Percentiles rank a stretch among this genome's conserved stretches.
Evolutionary conservation across 1,139 yeast genomes (phyloP).

Genomic region (Petasospora fabianii): DNA sequence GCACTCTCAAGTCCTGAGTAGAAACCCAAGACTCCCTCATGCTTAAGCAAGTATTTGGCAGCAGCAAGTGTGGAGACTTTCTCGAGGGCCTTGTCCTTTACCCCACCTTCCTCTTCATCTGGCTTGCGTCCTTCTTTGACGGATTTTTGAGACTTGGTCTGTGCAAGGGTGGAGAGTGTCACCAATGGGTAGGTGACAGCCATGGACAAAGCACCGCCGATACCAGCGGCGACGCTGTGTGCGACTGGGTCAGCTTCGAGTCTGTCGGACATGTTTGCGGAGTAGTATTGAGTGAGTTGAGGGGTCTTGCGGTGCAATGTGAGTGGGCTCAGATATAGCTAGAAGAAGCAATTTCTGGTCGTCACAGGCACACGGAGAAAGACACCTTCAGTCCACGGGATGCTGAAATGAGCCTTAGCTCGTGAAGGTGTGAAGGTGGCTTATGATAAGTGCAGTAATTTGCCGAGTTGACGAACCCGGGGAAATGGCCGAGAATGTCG

Average conservation of each 20-base stretch:
- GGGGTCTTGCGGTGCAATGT: too few relatives aligned
- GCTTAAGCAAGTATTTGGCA: slow-evolving; percentile 46
- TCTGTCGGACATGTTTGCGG: slow-evolving; percentile 21
- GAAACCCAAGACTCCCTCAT: slow-evolving; percentile 68
- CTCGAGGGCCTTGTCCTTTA: slow-evolving; percentile 10
- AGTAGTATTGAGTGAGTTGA: background rate
- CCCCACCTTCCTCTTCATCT: slow-evolving; percentile 17
- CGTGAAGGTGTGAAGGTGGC: background rate
- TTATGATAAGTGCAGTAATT: background rate
- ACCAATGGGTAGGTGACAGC: slow-evolving; percentile 79
- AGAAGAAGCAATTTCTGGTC: too few relatives aligned
- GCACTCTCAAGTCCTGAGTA: slow-evolving; percentile 90
- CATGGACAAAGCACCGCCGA: slow-evolving; percentile 88
- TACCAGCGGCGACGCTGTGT: slow-evolving; percentile 90
- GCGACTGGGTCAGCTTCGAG: slow-evolving; percentile 50
- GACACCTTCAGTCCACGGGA: too few relatives aligned
- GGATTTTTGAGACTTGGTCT: slow-evolving; percentile 52
- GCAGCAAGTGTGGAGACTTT: slow-evolving; percentile 21
- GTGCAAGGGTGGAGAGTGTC: slow-evolving; percentile 80
- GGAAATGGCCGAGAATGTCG: background rate
- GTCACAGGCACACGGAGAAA: too few relatives aligned
- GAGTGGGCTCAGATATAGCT: too few relatives aligned
- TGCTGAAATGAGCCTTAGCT: too few relatives aligned
- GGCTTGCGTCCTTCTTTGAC: slow-evolving; percentile 29
- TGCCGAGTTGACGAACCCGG: too few relatives aligned